Percentiles rank a stretch among this genome's conserved stretches.
Evolutionary conservation across 768 basidiomycete genomes (phyloP).

Genomic region (Naganishia antarctica): DNA sequence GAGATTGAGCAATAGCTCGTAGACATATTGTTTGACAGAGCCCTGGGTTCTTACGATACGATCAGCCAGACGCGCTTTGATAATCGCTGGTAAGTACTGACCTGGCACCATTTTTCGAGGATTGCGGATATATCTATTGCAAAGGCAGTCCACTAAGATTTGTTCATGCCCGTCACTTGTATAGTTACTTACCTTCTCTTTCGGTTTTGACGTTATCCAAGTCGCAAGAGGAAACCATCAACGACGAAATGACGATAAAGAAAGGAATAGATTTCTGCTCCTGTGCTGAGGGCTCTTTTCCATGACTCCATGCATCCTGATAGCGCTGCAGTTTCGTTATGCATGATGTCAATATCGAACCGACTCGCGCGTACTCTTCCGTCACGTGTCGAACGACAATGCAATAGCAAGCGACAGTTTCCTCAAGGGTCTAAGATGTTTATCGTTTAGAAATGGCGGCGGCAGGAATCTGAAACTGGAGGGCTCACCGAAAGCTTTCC

Average conservation of each 20-base stretch:
- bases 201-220: conserved; percentile 72
- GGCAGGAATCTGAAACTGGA: neutral
- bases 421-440: conserved; percentile 67
- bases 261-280: conserved; percentile 49
- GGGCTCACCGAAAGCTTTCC: conserved; percentile 62
- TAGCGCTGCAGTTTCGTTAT: conserved; percentile 71
- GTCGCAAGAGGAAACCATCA: conserved; percentile 82
- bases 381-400: conserved; percentile 77
- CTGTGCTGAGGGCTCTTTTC: conserved; percentile 21
- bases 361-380: conserved; percentile 71
- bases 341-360: conserved; percentile 77
- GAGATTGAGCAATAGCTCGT: conserved; percentile 64
- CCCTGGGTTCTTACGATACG: conserved; percentile 50
- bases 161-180: neutral
- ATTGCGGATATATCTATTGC: conserved; percentile 19
- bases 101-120: conserved; percentile 20
- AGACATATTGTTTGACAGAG: conserved; percentile 78
- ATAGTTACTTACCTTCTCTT: conserved; percentile 55
- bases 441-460: neutral
- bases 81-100: neutral
- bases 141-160: conserved; percentile 23
- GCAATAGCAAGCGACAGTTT: conserved; percentile 88
- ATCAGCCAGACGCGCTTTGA: neutral
- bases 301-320: conserved; percentile 49
- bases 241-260: conserved; percentile 74